Evolutionary conservation across 192 early-diverging fungal genomes (phyloP), one percentile per base, ranked within the genome.

Genomic region (Lunasporangiospora selenospora): DNA sequence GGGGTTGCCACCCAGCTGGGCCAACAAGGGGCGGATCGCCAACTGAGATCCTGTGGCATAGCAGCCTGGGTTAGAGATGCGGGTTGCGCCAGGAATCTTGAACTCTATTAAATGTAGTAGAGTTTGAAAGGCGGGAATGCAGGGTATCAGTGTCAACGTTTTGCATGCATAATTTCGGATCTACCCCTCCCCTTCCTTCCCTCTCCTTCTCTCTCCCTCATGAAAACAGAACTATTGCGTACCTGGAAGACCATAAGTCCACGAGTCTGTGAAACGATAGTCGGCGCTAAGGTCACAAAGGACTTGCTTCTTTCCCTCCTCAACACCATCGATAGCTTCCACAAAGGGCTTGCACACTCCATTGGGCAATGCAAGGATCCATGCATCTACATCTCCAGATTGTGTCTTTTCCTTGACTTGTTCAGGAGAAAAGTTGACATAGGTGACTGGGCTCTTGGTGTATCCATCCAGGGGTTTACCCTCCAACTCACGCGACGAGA

Each of bases 1-100:
- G 21, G 93, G 93, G 12, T 64, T 44, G 29, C 82, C 75, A 1
- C 67, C 83, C 45, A 93, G 46, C 56, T 79, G 87, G 9, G 86
- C 84, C 40, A 95, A 70, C 44, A 99, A 80, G 13, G 98, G 98
- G 9, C 87, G 89, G 56, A 98, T 77, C 0, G 91, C 86, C 62
- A 98, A 75, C 79, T 99, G 98, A 37, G 94, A 89, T 18, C 95
- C 98, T 3, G 98, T 99, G 6, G 98, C 98, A 77, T 99, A 99
- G 81, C 98, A 99, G 3, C 98, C 98, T 10, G 98, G 98, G 81
- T 99, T 99, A 53, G 95, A 82, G 45, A 99, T 92, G 49, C 85
- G 86, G 3, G 78, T 85, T 6, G 92, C 84, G 12, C 75, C 80
- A 15, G 53, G 51, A 23, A 97, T 69, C 41, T 83, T 61, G 63